phyloP scores from a whole-genome alignment of 2,329 filamentous ascomycete genomes.

The Trichophyton verrucosum region DNA sequence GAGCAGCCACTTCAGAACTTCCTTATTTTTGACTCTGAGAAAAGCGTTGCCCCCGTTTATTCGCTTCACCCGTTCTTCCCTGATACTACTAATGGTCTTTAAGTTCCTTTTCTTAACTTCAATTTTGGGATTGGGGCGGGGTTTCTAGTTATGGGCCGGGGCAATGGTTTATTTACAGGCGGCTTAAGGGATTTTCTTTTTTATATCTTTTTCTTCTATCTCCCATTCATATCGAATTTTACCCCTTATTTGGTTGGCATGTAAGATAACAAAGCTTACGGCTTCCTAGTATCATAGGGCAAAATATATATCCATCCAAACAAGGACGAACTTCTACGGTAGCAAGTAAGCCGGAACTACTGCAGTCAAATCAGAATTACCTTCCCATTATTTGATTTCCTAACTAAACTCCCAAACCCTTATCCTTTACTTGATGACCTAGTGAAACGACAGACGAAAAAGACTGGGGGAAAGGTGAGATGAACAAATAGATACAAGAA shows the following conservation, averaged over 20 bases:
- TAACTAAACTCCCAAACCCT: not conserved
- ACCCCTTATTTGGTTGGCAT: not conserved
- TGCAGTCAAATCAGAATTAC: not conserved
- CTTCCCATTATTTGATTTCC: not conserved
- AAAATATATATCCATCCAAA: not conserved
- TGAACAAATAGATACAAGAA: not conserved
- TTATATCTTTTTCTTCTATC: not conserved
- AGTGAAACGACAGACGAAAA: not conserved
- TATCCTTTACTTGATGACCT: not conserved
- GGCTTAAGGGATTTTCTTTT: not conserved
- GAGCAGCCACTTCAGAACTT: conserved; percentile 96
- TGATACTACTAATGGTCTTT: not conserved
- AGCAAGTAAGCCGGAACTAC: too few species aligned
- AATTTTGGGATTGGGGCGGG: not conserved
- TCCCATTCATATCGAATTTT: too few species aligned
- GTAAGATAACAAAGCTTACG: not conserved
- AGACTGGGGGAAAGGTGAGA: not conserved
- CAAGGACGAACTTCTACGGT: not conserved
- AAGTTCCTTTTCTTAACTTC: not conserved
- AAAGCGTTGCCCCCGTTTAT: conserved; percentile 66
- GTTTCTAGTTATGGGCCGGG: not conserved
- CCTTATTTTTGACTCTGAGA: conserved; percentile 77
- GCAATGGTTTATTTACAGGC: not conserved
- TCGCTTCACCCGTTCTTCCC: conserved; percentile 59
- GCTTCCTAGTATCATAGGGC: not conserved